Evolutionary conservation across 2,329 filamentous ascomycete genomes (phyloP), one percentile per base, ranked within the genome.

Genomic region (Dactylellina parvicollis): DNA sequence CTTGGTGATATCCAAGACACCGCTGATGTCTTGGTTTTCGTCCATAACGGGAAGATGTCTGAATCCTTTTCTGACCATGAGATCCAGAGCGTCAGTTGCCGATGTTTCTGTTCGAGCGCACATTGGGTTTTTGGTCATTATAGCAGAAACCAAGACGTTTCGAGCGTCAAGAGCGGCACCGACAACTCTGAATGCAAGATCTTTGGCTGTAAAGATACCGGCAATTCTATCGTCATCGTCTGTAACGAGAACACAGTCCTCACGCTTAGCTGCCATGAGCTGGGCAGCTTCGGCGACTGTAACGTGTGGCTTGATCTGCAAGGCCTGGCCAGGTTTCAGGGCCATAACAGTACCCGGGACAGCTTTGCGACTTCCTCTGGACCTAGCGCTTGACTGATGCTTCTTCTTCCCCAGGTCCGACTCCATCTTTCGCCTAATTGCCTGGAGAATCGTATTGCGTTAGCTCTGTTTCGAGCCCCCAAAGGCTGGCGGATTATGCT

Each of bases 61-160:
- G 85, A 99, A 99, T 16, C 95, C 95, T 83, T 98, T 98, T 78
- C 94, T 87, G 66, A 99, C 95, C 95, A 99, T 99, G 67, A 98
- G 86, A 81, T 99, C 94, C 75, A 99, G 84, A 30, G 95, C 95
- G 84, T 99, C 95, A 44, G 95, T 99, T 34, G 95, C 95, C 82
- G 94, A 98, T 32, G 95, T 99, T 80, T 99, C 95, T 67, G 95
- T 99, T 80, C 95, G 89, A 61, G 95, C 95, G 81, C 95, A 99
- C 14, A 99, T 87, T 9, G 95, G 95, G 83, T 99, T 99, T 85
- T 98, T 97, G 80, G 95, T 99, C 95, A 99, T 99, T 81, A 99
- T 99, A 80, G 98, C 93, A 77, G 92, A 91, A 80, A 99, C 97
- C 20, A 92, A 96, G 78, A 98, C 88, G 80, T 89, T 92, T 80